phyloP scores from a whole-genome alignment of 1,284 basidiomycete genomes.

The Gymnopus androsaceus region DNA sequence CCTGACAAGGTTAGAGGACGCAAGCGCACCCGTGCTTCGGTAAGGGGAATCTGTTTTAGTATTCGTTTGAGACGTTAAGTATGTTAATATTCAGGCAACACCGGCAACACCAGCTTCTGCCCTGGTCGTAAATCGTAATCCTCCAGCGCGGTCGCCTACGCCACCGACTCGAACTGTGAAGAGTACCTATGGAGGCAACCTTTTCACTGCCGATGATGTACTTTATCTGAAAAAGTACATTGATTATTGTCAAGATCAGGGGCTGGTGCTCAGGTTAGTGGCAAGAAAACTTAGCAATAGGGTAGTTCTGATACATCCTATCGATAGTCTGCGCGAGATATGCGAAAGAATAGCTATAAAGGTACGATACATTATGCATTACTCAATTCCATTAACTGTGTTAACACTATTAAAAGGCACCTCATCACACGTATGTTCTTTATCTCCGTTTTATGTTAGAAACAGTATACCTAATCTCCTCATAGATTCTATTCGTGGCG shows the following conservation, averaged over 20 bases:
- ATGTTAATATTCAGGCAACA: slow-evolving; percentile 8
- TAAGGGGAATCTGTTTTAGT: slow-evolving; percentile 28
- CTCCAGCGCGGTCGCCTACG: slow-evolving; percentile 74
- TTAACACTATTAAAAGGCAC: slow-evolving; percentile 49
- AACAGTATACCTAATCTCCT: slow-evolving; percentile 9
- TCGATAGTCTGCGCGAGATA: slow-evolving; percentile 70
- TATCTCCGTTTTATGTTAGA: background rate
- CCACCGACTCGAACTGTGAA: slow-evolving; percentile 80
- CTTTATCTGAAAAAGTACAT: slow-evolving; percentile 80
- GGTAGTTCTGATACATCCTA: background rate
- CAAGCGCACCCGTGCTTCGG: slow-evolving; percentile 63
- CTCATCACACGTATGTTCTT: slow-evolving; percentile 76
- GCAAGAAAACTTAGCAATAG: background rate
- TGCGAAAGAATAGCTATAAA: slow-evolving; percentile 82
- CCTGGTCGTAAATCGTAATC: slow-evolving; percentile 64
- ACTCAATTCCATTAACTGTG: slow-evolving; percentile 15
- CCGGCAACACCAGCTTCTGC: slow-evolving; percentile 65
- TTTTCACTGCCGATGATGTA: slow-evolving; percentile 80
- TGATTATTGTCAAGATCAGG: slow-evolving; percentile 82
- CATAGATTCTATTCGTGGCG: slow-evolving; percentile 84
- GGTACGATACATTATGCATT: slow-evolving; percentile 36
- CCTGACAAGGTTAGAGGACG: slow-evolving; percentile 51
- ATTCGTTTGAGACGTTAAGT: background rate
- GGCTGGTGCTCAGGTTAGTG: slow-evolving; percentile 72
- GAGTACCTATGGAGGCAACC: slow-evolving; percentile 81